Evolutionary conservation across 371 early-diverging fungal genomes (phyloP), one percentile per base, ranked within the genome.

Genomic region (Zopfochytrium polystomum): DNA sequence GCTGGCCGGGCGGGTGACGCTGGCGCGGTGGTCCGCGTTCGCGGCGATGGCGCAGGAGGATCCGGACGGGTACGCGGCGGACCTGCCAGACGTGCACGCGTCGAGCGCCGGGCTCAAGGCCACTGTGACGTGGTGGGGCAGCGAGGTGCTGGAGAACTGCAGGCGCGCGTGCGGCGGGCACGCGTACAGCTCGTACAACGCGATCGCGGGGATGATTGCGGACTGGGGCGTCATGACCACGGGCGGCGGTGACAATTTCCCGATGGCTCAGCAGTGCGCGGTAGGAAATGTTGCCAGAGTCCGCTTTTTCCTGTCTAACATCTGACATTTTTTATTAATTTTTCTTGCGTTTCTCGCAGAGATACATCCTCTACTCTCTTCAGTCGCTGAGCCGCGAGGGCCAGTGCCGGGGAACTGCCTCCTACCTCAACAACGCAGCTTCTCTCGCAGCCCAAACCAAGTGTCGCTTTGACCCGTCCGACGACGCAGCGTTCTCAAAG

Each of bases 81-180:
- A 65, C 49, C 71, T 91, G 50, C 85, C 87, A 59, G 91, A 90
- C 68, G 79, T 91, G 0, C 93, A 93, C 67, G 90, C 90, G 25
- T 83, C 84, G 56, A 85, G 87, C 0, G 88, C 90, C 1, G 90
- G 89, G n/a, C 80, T 93, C 52, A 93, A 93, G 78, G 79, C 84
- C 33, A 80, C 86, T 74, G 81, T 84, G 27, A 89, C 90, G 0
- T 85, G 84, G 11, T 73, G 86, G 59, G 85, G 81, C 25, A 70
- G 83, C 9, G 83, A 83, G 13, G 86, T 86, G 20, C 82, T 92
- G 60, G 91, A 90, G 60, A 87, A 86, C 3, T 84, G 85, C 64
- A 76, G 84, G 63, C 77, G 86, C 60, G 76, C 84, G 65, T 65
- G 87, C 70, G 92, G 92, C 60, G 91, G 92, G 32, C 89, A 90